Percentiles rank a stretch among this genome's conserved stretches.
Conservation (phyloP, 2,329 filamentous ascomycete species). For the Endocalyx cinctus region DNA sequence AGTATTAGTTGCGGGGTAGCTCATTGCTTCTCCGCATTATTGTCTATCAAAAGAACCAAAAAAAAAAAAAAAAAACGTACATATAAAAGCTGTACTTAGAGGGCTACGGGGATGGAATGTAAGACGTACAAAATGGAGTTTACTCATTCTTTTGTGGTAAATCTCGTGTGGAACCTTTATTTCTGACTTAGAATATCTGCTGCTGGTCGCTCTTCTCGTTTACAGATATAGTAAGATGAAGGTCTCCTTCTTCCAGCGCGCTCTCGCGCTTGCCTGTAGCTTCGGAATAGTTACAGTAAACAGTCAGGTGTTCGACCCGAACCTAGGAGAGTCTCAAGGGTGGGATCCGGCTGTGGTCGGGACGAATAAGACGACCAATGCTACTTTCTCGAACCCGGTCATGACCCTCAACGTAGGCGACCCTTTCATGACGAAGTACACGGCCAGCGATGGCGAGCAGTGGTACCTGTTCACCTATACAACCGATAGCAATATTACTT, state of each 20-base stretch:
- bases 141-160: no score
- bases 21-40: no score
- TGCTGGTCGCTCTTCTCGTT: no score
- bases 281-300: conserved; percentile 8
- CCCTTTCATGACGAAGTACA: conserved; percentile 34
- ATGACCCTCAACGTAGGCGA: conserved; percentile 34
- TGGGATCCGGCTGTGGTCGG: conserved; percentile 29
- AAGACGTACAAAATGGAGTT: no score
- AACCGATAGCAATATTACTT: conserved; percentile 34
- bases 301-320: conserved; percentile 28
- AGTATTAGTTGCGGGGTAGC: no score
- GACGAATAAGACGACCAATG: conserved; percentile 30
- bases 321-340: conserved; percentile 21
- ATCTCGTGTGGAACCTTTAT: no score
- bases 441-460: conserved; percentile 22
- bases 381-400: conserved; percentile 36
- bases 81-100: no score
- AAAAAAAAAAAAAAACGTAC: no score
- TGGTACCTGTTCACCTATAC: conserved; percentile 37
- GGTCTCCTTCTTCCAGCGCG: conserved; percentile 2
- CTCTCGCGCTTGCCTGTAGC: conserved; percentile 9
- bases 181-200: no score
- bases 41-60: no score
- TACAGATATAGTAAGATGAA: no score
- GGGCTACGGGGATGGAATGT: no score